Conservation (phyloP, 2,329 filamentous ascomycete genomes). For the Domatiomyces globalis region DNA sequence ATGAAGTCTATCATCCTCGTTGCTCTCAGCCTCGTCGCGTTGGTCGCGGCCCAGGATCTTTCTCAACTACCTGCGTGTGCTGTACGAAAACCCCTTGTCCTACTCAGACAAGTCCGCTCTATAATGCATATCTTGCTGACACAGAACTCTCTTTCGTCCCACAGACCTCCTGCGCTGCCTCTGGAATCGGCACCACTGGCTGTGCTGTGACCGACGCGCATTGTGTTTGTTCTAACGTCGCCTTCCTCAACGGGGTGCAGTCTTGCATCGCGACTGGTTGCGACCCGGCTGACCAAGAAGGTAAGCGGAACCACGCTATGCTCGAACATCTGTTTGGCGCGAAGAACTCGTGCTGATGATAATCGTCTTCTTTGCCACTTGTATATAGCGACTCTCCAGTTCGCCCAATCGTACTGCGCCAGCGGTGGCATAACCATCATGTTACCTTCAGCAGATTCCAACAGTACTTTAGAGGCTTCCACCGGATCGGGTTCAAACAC, state of each 20-base stretch:
- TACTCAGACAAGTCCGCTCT: too few relatives aligned
- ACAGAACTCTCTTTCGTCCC: background rate
- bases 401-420: conserved; percentile 8
- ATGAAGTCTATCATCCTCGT: background rate
- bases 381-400: conserved; percentile 8
- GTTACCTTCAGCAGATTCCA: conserved; percentile 41
- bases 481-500: background rate
- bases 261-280: conserved; percentile 8
- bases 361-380: background rate
- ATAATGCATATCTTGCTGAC: background rate
- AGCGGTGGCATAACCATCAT: conserved; percentile 8
- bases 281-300: conserved; percentile 7
- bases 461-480: background rate
- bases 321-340: too few relatives aligned
- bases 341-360: background rate
- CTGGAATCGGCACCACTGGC: conserved; percentile 3
- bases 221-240: conserved; percentile 8
- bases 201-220: conserved; percentile 7
- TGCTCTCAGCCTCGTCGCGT: background rate
- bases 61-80: background rate
- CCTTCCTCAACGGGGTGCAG: conserved; percentile 8
- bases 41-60: background rate
- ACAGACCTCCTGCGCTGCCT: background rate
- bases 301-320: conserved; percentile 2
- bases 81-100: background rate